Base-by-base conservation (phyloP, 805 yeast species). In the Candida pini region DNA sequence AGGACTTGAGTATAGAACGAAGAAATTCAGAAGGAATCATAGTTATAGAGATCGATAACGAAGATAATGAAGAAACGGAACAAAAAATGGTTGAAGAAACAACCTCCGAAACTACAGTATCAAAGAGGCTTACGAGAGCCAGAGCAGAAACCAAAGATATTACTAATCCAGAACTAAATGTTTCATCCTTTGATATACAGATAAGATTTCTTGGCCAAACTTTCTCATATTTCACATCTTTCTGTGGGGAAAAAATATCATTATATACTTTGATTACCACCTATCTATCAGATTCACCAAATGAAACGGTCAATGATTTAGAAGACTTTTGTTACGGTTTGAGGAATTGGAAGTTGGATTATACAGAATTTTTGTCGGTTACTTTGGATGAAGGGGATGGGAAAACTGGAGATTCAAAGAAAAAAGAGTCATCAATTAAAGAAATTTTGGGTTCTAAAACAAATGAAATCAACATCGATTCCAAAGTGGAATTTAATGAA, bases 181-280 rank as follows among this genome's bases (percentile, higher is more conserved):
- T 26, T 2, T 38, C 36, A 7, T 34, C 43, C 6, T 44, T 44
- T 31, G 44, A 43, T 26, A 21, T 24, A 19, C 41, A 49, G 25
- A 30, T 47, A 36, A 36, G 30, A 49, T 35, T 35, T 45, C 33
- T 47, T 41, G 43, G 45, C 4, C 26, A 38, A 5, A 41, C 47
- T 1, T 21, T 56, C 4, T 38, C 45, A 1, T 34, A 42, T 14
- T 54, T 36, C 32, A 14, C 53, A 6, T 33, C 31, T 2, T 31
- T 44, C 12, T 41, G 52, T 31, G 73, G 63, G 24, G 54, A 68
- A 6, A 65, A 71, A 2, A 45, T 64, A 40, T 34, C 59, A 9
- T 61, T 66, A 60, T 68, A 66, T 39, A 64, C 66, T 32, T 60
- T 69, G 41, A 50, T 66, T 15, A 43, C 65, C 26, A 42, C 66